A percentile compares a stretch with the other conserved stretches of the same genome.
These are phyloP conservation scores for Agapanthus africanus DNA, from an alignment of 106 monocot genomes.

Conservation along the genomic window DNA sequence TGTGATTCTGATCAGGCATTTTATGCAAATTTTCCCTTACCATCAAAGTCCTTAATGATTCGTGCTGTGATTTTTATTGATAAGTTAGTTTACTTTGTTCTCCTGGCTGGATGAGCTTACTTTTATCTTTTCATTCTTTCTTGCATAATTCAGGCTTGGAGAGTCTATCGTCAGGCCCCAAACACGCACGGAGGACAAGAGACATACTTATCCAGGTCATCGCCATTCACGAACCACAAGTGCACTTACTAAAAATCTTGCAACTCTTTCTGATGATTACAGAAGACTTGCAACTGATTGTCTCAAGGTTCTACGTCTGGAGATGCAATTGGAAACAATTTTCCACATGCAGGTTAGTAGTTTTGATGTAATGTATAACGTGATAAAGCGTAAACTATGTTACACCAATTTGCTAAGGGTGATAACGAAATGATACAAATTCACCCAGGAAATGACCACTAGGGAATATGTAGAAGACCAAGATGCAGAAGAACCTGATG, in stretches of 20 bases:
- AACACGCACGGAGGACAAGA: constrained; percentile 24
- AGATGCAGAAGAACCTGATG: constrained; percentile 99
- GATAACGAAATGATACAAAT: constrained; percentile 14
- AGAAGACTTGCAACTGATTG: constrained; percentile 87
- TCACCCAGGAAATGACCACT: constrained; percentile 73
- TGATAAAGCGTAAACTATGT: neutral
- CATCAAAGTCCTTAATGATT: neutral
- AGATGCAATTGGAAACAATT: constrained; percentile 96
- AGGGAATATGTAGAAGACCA: constrained; percentile 92
- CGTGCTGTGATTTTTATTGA: neutral
- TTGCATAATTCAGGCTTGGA: constrained; percentile 49
- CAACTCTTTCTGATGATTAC: constrained; percentile 77
- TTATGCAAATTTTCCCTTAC: neutral
- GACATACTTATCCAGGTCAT: constrained; percentile 19
- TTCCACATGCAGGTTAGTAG: constrained; percentile 82
- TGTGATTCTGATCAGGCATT: neutral
- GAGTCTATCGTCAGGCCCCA: constrained; percentile 48
- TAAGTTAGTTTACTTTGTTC: neutral
- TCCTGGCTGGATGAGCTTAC: neutral
- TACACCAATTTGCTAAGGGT: neutral
- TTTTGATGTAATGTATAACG: neutral
- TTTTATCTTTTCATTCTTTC: neutral
- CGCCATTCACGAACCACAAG: constrained; percentile 55
- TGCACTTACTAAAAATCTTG: constrained; percentile 62
- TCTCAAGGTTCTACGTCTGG: constrained; percentile 83